phyloP scores from a whole-genome alignment of 2,329 filamentous ascomycete genomes.

The Colletotrichum lentis region DNA sequence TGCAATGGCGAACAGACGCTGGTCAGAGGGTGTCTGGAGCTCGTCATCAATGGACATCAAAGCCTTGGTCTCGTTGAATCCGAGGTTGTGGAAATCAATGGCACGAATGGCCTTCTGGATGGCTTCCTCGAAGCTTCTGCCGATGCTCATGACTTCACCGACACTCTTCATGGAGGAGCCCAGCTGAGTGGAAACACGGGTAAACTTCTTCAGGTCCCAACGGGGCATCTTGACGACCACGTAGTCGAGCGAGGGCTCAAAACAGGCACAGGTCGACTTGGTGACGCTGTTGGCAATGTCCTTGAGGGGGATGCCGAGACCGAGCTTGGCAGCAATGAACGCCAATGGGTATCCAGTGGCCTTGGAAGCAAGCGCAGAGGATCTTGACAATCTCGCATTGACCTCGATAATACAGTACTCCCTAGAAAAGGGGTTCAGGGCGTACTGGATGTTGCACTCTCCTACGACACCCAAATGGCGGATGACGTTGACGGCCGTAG shows the following conservation, averaged over 20 bases:
- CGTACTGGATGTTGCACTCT: constrained; percentile 99
- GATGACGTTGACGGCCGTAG: constrained; percentile 96
- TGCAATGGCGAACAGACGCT: constrained; percentile 95
- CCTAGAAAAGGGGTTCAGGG: constrained; percentile 90
- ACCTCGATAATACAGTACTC: constrained; percentile 99
- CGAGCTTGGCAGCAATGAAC: constrained; percentile 96
- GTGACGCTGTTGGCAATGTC: constrained; percentile 97
- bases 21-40: constrained; percentile 95
- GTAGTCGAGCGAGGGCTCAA: constrained; percentile 97
- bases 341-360: constrained; percentile 95
- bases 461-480: constrained; percentile 96
- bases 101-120: constrained; percentile 98
- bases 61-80: constrained; percentile 89
- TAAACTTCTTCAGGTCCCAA: constrained; percentile 99
- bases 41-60: constrained; percentile 97
- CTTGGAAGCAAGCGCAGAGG: constrained; percentile 94
- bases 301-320: constrained; percentile 92
- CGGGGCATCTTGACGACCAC: constrained; percentile 98
- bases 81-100: constrained; percentile 93
- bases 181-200: constrained; percentile 91
- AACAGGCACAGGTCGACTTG: constrained; percentile 94
- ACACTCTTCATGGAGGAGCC: constrained; percentile 99
- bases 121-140: constrained; percentile 94
- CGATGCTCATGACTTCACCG: constrained; percentile 98
- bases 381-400: constrained; percentile 94